These are phyloP conservation scores for Solanum paucissectum DNA, from an alignment of 257 asterid genomes.

Conservation along the genomic window DNA sequence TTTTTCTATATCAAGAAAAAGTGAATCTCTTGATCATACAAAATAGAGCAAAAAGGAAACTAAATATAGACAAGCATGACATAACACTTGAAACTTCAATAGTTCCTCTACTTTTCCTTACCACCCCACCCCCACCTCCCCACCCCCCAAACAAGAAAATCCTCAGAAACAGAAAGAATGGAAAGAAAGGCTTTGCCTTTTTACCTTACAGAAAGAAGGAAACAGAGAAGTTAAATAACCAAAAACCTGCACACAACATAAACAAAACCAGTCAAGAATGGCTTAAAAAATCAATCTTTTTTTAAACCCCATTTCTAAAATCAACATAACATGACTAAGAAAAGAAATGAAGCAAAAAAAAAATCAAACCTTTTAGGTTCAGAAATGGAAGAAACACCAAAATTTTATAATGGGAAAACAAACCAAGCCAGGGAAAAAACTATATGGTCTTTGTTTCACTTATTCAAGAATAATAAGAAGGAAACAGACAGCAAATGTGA, in stretches of 20 bases:
- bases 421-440: not conserved
- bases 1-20: not conserved
- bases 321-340: not conserved
- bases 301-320: not conserved
- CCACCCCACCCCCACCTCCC: not conserved
- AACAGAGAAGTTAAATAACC: not conserved
- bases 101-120: not conserved
- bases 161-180: not conserved
- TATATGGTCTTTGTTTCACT: not conserved
- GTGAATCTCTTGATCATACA: not conserved
- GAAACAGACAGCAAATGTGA: not conserved
- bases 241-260: not conserved
- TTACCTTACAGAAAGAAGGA: not conserved
- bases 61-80: not conserved
- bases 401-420: not conserved
- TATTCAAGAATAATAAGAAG: not conserved
- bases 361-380: not conserved
- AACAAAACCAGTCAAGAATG: not conserved
- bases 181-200: not conserved
- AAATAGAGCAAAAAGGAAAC: not conserved
- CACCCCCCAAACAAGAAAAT: not conserved
- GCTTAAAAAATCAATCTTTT: not conserved
- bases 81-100: not conserved
- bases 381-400: not conserved
- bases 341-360: not conserved